Base-by-base conservation (phyloP, 352 stramenopile genomes). In the Elongisporangium undulatum region DNA sequence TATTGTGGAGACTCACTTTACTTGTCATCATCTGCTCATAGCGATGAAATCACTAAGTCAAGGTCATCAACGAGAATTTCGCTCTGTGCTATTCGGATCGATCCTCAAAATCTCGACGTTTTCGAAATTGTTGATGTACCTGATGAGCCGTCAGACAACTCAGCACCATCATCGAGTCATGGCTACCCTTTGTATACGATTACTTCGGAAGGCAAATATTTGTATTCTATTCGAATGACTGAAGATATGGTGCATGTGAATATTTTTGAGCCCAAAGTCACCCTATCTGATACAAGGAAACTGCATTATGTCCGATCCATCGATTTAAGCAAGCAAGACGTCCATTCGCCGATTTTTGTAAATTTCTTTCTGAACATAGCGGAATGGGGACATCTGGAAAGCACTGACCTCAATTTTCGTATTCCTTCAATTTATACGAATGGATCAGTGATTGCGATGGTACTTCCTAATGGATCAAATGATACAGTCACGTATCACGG, bases 351-450 rank as follows among this genome's bases (percentile, higher is more conserved):
- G 15, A 61, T 62, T 1, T 77, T 72, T 49, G 66, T 77, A 19
- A 71, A 57, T 48, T 77, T 63, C 41, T 74, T 77, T 12, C n/a
- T 79, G 12, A 59, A 66, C 21, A 66, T 82, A 23, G 16, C 76
- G 50, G 79, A 69, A 45, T 41, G 50, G 4, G 71, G 79, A 38
- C 54, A 8, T 7, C 3, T 82, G 2, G 49, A 57, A 8, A 62
- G 74, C 3, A 50, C 59, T 16, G 53, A 71, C 17, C 48, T 38
- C 15, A 49, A 67, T 21, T 68, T 69, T 19, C 8, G 34, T 15
- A 23, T 77, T 4, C 73, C 73, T 10, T 55, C 61, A 53, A 72
- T 79, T n/a, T 72, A 69, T 45, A 82, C 73, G 19, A 82, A 82
- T 59, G 73, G 73, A 13, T 62, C 58, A 13, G 64, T 58, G 26